These are phyloP conservation scores for Geosmithia flava DNA, from an alignment of 2,329 filamentous ascomycete genomes.

Conservation along the genomic window DNA sequence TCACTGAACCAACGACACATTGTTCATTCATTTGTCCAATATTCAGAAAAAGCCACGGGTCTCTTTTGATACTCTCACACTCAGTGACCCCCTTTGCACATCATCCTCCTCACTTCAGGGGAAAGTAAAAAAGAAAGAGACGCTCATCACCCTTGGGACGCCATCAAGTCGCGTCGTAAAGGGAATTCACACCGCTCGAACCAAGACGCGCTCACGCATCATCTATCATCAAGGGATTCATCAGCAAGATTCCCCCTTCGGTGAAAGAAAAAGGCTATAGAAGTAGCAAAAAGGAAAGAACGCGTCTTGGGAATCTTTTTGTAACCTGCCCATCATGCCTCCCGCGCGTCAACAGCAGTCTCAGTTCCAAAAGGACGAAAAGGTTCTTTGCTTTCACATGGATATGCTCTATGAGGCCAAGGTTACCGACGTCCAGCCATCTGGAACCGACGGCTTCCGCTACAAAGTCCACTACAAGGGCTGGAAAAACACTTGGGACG, in stretches of 20 bases:
- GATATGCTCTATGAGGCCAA: constrained; percentile 97
- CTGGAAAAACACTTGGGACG: constrained; percentile 99
- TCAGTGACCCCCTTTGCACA: too few relatives aligned
- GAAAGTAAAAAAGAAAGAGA: not conserved
- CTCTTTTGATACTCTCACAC: not conserved
- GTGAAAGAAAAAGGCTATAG: not conserved
- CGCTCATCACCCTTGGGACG: not conserved
- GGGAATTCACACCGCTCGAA: not conserved
- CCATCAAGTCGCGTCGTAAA: not conserved
- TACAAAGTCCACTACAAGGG: constrained; percentile 98
- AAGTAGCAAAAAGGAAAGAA: not conserved
- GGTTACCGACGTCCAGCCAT: constrained; percentile 62
- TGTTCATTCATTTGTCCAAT: not conserved
- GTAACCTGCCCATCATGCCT: constrained; percentile 18
- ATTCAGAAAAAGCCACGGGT: not conserved
- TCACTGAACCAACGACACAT: not conserved
- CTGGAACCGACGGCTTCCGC: constrained; percentile 56
- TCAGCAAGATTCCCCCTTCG: not conserved
- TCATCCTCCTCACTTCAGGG: not conserved
- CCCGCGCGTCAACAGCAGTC: constrained; percentile 30
- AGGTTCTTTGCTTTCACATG: constrained; percentile 92
- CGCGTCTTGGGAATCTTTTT: not conserved
- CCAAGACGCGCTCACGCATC: not conserved
- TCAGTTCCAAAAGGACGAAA: constrained; percentile 67
- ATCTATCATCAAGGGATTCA: not conserved